Conservation (phyloP, 495 filamentous ascomycete species). For the Penicillium pancosmium region DNA sequence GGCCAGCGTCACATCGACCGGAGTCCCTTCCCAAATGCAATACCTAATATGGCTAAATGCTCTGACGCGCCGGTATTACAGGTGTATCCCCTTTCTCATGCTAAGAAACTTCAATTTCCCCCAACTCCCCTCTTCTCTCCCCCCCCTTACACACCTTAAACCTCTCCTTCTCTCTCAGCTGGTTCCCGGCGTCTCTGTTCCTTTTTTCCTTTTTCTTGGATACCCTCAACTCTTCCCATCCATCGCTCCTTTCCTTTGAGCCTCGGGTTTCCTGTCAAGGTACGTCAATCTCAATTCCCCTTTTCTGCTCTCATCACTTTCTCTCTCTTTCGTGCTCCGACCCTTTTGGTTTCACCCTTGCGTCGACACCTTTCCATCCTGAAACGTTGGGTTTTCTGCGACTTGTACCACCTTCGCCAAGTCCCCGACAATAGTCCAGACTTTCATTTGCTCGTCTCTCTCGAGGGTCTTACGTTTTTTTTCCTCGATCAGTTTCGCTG, state of each 20-base stretch:
- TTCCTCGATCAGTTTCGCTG: conserved; percentile 1
- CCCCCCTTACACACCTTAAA: conserved; percentile 30
- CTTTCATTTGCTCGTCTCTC: conserved; percentile 11
- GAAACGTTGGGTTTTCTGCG: conserved; percentile 29
- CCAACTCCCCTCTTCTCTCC: conserved; percentile 19
- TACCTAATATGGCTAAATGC: not conserved
- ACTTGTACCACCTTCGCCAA: conserved; percentile 26
- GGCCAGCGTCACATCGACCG: not conserved
- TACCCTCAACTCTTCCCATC: conserved; percentile 2
- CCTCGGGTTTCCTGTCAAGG: conserved; percentile 10
- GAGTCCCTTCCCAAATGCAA: not conserved
- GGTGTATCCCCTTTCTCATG: conserved; percentile 29
- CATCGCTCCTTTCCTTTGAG: conserved; percentile 16
- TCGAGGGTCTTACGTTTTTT: conserved; percentile 1
- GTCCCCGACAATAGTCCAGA: conserved; percentile 14
- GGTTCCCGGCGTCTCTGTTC: conserved; percentile 16
- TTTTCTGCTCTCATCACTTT: not conserved
- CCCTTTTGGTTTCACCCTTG: conserved; percentile 29
- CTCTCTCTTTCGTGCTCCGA: conserved; percentile 17
- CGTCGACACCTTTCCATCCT: conserved; percentile 26
- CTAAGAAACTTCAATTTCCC: conserved; percentile 36
- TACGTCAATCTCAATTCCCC: not conserved
- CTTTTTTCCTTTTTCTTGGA: conserved; percentile 18
- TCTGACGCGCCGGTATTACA: conserved; percentile 10
- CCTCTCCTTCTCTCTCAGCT: conserved; percentile 27